Base-by-base conservation (phyloP, 2,329 filamentous ascomycete genomes). In the Epichloe brachyelytri region DNA sequence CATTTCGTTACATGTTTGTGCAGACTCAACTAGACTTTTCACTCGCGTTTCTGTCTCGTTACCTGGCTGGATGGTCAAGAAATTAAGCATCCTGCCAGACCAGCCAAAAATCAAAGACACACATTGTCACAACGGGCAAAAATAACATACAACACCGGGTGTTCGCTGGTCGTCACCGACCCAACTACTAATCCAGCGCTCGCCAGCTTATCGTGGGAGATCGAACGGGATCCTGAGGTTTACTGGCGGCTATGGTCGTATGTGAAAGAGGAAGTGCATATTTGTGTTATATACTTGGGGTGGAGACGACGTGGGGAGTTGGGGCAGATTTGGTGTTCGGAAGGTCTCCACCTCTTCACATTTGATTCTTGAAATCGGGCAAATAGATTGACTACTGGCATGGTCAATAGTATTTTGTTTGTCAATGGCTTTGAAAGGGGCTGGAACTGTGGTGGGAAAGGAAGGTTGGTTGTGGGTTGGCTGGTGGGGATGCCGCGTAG, bases 131-230 rank as follows among this genome's bases (percentile, higher is more conserved):
- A n/a, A 11, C 4, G 41, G 15, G 6, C 4, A 49, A 36, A 49
- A 19, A 43, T 5, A 38, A 49, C 40, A 45, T 50, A 38, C 48
- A 50, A 50, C 48, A 44, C 41, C 12, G 19, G 40, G 48, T 22
- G n/a, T 50, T 50, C 48, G 48, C 48, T 50, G 48, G 48, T 50
- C 48, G 34, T 50, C 40, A 44, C 48, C 48, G 48, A 50, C 40
- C 33, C 41, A 39, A 45, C 48, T 50, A 44, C 48, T 45, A 15
- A 45, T 50, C 41, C 41, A 39, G 41, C 48, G 41, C 48, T 44
- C 48, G 36, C 34, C 48, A 50, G 48, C 5, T 44, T 45, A 39
- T 45, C 46, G 39, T 48, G 46, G 37, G 46, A 48, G 46, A 48
- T 48, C 37, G 46, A 11, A 41, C 46, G 46, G 46, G 46, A 48